Evolutionary conservation across 1,284 basidiomycete genomes (phyloP), one percentile per base, ranked within the genome.

Genomic region (Inonotus obliquus): DNA sequence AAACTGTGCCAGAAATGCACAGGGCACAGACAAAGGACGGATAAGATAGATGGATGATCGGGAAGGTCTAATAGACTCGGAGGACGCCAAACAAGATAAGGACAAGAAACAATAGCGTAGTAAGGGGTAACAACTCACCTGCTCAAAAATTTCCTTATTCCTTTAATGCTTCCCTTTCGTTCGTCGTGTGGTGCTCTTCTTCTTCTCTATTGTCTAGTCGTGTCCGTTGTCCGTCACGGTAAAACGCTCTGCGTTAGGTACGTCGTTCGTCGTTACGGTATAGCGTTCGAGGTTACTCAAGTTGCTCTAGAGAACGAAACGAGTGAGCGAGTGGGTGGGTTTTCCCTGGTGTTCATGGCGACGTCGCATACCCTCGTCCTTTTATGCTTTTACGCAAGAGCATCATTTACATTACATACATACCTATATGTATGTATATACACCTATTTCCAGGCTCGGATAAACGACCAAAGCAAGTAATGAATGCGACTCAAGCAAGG

Each of bases 151-250:
- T 23, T 58, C 21, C 45, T 32, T 32, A 32, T 32, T 4, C 32
- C 9, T 32, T 4, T 9, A 32, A 9, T 32, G 32, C 32, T 32
- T 32, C 9, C 9, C 32, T 32, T 32, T 32, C 32, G n/a, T n/a
- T n/a, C n/a, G n/a, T n/a, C n/a, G n/a, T n/a, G n/a, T n/a, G n/a
- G 45, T n/a, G 35, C 25, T 47, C 38, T 23, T 35, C 35, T 37
- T 47, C n/a, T 39, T 38, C n/a, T 39, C 52, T 59, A 59, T 59
- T 59, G 57, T 59, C 53, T 59, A 32, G 32, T 32, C 51, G 53
- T 37, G 17, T 44, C 41, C 17, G 17, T 44, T 39, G 38, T n/a
- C 2, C 29, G 47, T 45, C n/a, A 23, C 49, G 49, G n/a, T n/a
- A 44, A 32, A 32, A 59, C 48, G 58, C 58, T n/a, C 58, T 53